Conservation (phyloP, 1,139 yeast species). For the Yamadazyma sp. region DNA sequence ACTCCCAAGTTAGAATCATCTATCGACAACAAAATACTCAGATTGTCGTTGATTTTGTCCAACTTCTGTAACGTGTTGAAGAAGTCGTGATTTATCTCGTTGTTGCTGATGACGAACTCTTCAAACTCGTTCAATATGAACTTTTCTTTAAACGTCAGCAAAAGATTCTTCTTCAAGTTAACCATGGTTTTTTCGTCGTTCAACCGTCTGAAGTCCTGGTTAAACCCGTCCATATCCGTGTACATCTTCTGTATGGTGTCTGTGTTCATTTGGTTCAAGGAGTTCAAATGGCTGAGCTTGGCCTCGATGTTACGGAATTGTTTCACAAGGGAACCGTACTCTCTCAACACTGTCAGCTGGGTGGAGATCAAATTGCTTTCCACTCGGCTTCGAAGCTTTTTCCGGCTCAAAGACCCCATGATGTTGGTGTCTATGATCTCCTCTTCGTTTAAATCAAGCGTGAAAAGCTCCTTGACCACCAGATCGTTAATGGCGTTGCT, state of each 20-base stretch:
- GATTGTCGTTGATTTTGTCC: constrained; percentile 62
- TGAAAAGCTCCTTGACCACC: constrained; percentile 48
- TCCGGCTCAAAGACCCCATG: constrained; percentile 55
- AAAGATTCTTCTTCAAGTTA: constrained; percentile 52
- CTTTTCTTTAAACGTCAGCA: constrained; percentile 58
- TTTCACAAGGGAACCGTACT: constrained; percentile 57
- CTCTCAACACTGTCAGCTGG: constrained; percentile 58
- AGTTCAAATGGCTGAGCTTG: constrained; percentile 42
- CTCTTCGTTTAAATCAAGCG: constrained; percentile 27
- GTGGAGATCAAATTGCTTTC: constrained; percentile 71
- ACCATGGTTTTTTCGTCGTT: constrained; percentile 43
- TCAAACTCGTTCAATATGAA: constrained; percentile 77
- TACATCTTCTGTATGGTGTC: constrained; percentile 32
- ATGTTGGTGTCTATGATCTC: constrained; percentile 53
- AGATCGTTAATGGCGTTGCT: constrained; percentile 50
- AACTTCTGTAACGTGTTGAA: constrained; percentile 62
- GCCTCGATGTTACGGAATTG: constrained; percentile 45
- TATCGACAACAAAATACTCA: constrained; percentile 65
- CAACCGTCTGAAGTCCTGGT: constrained; percentile 40
- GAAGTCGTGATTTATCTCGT: constrained; percentile 54
- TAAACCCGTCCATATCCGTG: constrained; percentile 19
- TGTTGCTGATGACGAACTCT: constrained; percentile 48
- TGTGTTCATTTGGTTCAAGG: constrained; percentile 31
- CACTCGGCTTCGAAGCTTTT: constrained; percentile 64
- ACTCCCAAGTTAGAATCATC: constrained; percentile 74